These are phyloP conservation scores for Fusarium euwallaceae DNA, from an alignment of 2,329 filamentous ascomycete genomes.

Conservation along the genomic window DNA sequence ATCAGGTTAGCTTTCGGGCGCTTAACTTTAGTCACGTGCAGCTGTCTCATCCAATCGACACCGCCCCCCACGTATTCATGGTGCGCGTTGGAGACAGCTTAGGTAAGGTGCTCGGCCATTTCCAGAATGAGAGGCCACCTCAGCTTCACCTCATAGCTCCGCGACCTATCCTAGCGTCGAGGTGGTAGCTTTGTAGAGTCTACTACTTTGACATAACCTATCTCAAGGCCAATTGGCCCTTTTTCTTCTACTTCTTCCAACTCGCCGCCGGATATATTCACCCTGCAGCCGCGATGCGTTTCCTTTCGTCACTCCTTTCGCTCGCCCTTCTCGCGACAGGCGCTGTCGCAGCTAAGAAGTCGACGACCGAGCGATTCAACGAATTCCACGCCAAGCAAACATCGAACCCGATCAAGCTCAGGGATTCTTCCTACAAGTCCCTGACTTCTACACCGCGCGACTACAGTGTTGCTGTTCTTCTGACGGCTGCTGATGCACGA, in stretches of 20 bases:
- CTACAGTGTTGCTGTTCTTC: constrained; percentile 83
- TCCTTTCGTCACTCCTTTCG: constrained; percentile 73
- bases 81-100: constrained; percentile 24
- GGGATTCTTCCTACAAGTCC: constrained; percentile 80
- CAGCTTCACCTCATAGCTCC: constrained; percentile 49
- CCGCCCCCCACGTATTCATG: constrained; percentile 1
- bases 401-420: constrained; percentile 79
- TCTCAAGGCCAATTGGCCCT: constrained; percentile 44
- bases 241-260: constrained; percentile 3
- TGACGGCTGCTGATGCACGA: constrained; percentile 87
- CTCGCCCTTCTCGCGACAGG: constrained; percentile 72
- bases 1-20: constrained; percentile 38
- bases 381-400: constrained; percentile 77
- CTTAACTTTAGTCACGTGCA: constrained; percentile 29
- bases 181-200: constrained; percentile 33
- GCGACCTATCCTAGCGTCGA: constrained; percentile 12
- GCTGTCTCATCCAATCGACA: constrained; percentile 8
- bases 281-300: constrained; percentile 71
- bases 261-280: not conserved
- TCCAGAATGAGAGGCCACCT: constrained; percentile 51
- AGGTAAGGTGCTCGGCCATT: constrained; percentile 37
- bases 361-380: constrained; percentile 74
- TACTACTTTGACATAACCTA: constrained; percentile 14
- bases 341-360: constrained; percentile 74
- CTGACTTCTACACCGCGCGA: constrained; percentile 84